Percentiles rank a stretch among this genome's conserved stretches.
These are phyloP conservation scores for Sordariomycetes sp. DNA, from an alignment of 2,329 filamentous ascomycete genomes.

Conservation along the genomic window DNA sequence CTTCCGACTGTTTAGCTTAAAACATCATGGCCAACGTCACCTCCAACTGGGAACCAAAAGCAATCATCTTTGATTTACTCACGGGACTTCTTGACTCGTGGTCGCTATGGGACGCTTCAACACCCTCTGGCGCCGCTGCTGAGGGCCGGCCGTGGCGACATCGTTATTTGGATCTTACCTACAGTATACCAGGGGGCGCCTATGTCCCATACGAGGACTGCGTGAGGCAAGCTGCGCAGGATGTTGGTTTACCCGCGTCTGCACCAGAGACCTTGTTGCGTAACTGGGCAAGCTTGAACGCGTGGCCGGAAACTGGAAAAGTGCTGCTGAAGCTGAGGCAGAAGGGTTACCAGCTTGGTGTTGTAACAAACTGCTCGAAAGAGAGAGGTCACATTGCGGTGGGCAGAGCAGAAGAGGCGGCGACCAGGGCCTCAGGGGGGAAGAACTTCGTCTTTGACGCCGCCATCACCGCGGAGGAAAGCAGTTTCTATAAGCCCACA, in stretches of 20 bases:
- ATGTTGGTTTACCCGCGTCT: slow-evolving; percentile 17
- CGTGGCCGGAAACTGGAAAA: slow-evolving; percentile 12
- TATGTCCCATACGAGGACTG: slow-evolving; percentile 23
- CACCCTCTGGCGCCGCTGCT: slow-evolving; percentile 11
- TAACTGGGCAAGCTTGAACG: slow-evolving; percentile 16
- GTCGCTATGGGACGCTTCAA: slow-evolving; percentile 24
- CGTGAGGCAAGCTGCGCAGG: slow-evolving; percentile 16
- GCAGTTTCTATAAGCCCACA: slow-evolving; percentile 27
- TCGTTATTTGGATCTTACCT: slow-evolving; percentile 27
- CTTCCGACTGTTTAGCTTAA: too few relatives aligned
- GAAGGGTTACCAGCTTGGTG: slow-evolving; percentile 20
- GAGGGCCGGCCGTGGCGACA: slow-evolving; percentile 23
- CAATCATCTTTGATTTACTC: slow-evolving; percentile 29
- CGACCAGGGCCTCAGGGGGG: neutral
- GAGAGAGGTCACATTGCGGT: slow-evolving; percentile 16
- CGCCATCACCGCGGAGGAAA: slow-evolving; percentile 26
- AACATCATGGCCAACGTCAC: too few relatives aligned
- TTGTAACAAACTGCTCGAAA: slow-evolving; percentile 28
- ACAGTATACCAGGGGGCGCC: slow-evolving; percentile 13
- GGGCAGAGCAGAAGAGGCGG: neutral
- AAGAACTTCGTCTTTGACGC: slow-evolving; percentile 17
- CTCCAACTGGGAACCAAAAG: slow-evolving; percentile 18
- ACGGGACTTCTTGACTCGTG: slow-evolving; percentile 29
- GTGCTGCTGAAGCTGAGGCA: slow-evolving; percentile 12
- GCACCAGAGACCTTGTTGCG: slow-evolving; percentile 16